phyloP scores from a whole-genome alignment of 2,329 filamentous ascomycete species.

The Emericellopsis cladophorae region DNA sequence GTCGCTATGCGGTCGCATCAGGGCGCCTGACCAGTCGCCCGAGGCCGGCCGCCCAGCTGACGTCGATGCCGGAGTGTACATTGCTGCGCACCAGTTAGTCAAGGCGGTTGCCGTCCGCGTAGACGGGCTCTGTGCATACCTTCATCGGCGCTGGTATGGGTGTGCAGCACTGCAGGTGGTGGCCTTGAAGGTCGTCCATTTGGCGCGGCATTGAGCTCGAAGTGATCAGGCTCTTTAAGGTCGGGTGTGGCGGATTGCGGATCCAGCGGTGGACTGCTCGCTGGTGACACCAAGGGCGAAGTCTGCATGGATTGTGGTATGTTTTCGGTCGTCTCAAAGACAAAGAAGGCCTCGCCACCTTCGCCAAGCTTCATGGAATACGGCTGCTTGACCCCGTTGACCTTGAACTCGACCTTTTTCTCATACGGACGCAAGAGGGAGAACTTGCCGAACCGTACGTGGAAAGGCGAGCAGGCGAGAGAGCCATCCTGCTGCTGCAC shows the following conservation, averaged over 20 bases:
- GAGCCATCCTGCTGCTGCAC: constrained; percentile 90
- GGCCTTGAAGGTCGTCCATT: constrained; percentile 29
- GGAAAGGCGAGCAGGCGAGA: constrained; percentile 88
- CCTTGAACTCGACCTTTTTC: constrained; percentile 96
- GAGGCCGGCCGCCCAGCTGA: constrained; percentile 30
- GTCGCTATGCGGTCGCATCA: constrained; percentile 38
- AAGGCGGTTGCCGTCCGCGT: not conserved
- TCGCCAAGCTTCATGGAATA: constrained; percentile 98
- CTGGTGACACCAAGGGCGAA: constrained; percentile 82
- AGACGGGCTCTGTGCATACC: not conserved
- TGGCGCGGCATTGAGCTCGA: constrained; percentile 34
- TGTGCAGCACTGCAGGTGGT: constrained; percentile 7
- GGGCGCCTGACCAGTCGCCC: constrained; percentile 35
- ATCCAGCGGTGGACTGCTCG: constrained; percentile 63
- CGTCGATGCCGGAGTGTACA: constrained; percentile 38
- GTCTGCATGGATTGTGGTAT: constrained; percentile 93
- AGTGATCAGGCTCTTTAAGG: constrained; percentile 56
- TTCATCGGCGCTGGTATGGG: not conserved
- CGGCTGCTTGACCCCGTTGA: constrained; percentile 84
- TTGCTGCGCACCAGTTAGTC: constrained; percentile 13
- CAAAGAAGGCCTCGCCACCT: constrained; percentile 95
- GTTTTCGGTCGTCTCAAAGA: constrained; percentile 86
- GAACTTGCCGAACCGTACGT: constrained; percentile 98
- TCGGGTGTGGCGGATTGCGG: constrained; percentile 16
- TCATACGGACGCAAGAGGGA: constrained; percentile 87